Evolutionary conservation across 306 rosid genomes (phyloP), one percentile per base, ranked within the genome.

Genomic region (Prunus salicina): DNA sequence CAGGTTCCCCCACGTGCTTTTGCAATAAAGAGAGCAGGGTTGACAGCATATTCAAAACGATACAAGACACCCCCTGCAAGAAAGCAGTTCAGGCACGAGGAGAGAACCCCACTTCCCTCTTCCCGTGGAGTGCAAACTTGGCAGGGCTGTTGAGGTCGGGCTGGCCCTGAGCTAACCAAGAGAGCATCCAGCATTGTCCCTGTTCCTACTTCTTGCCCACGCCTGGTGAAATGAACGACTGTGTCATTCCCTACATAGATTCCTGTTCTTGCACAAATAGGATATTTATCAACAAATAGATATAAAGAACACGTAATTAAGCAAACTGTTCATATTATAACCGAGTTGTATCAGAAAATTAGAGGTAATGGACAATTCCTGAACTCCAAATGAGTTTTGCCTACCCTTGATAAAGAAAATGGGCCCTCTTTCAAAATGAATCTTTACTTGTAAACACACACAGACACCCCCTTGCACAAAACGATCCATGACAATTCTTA

Each of bases 1-100:
- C 98, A 95, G 2, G 98, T 91, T 71, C 98, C 98, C 1, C 98
- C 98, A 0, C 98, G 91, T 27, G 95, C 96, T 83, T 92, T 94
- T 19, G 96, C 91, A 3, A 94, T 79, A 78, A 94, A 94, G 56
- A 90, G 88, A 19, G 98, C 61, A 9, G 96, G 91, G 76, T 41
- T 68, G 46, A 95, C 98, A 0, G 87, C 78, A 43, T 95, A 95
- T 80, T 90, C 91, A 8, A 95, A 95, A 46, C 97, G 96, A 69
- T 92, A 95, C 82, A 95, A 85, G 73, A 89, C 72, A 18, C 98
- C 98, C 2, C 97, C 95, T 0, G 96, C 75, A 55, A 95, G 96
- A 83, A 95, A 95, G 81, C 97, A 95, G 69, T 84, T 84, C 79
- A 95, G 83, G 90, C 98, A 95, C 5, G 98, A 95, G 75, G 86